Conservation (phyloP, 106 monocot species). For the Dioscorea alata region DNA sequence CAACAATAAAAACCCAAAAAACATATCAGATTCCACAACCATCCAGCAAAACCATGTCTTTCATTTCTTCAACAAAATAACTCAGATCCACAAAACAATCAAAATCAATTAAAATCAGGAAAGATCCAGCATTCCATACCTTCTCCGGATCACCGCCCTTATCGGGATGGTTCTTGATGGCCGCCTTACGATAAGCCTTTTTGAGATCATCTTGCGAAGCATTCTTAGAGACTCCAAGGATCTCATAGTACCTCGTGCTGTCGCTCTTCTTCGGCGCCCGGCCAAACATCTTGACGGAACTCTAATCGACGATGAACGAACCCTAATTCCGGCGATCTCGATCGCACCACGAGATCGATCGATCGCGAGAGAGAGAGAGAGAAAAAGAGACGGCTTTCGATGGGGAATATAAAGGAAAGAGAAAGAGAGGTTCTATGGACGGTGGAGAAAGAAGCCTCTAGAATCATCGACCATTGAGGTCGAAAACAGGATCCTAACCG, state of each 20-base stretch:
- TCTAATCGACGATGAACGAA: background rate
- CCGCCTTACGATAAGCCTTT: conserved; percentile 93
- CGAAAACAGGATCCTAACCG: background rate
- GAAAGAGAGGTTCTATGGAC: background rate
- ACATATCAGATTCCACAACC: no score
- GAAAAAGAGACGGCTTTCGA: background rate
- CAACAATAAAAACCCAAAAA: no score
- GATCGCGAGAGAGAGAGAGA: no score
- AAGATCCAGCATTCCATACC: conserved; percentile 21
- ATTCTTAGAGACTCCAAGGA: conserved; percentile 80
- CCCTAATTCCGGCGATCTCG: background rate
- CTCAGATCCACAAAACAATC: no score
- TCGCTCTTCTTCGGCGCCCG: conserved; percentile 77
- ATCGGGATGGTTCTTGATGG: conserved; percentile 98
- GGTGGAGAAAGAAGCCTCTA: conserved; percentile 5
- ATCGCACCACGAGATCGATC: background rate
- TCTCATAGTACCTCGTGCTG: conserved; percentile 81
- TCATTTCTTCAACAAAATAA: no score
- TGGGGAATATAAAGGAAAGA: background rate
- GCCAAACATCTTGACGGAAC: conserved; percentile 53
- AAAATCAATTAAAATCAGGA: no score
- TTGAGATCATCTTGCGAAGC: conserved; percentile 91
- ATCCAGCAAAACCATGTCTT: no score
- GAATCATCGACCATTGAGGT: background rate
- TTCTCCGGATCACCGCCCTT: conserved; percentile 98